Evolutionary conservation across 1,139 yeast genomes (phyloP).

Genomic region (Debaryomyces sp.): DNA sequence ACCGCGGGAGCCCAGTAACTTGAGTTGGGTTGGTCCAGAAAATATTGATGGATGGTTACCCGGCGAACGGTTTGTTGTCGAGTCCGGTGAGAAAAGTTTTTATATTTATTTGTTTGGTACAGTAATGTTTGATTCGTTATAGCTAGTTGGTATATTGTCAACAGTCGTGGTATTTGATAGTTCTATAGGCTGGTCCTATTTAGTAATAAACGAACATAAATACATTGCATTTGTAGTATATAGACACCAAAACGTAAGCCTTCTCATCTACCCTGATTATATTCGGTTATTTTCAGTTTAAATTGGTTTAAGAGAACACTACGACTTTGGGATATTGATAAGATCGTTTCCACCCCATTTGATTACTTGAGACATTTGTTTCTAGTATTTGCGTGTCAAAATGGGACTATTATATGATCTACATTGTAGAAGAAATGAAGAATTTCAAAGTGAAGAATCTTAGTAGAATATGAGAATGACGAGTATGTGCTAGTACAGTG

Average conservation of each 20-base stretch:
- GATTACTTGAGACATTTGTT: conserved; percentile 13
- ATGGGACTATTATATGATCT: conserved; percentile 49
- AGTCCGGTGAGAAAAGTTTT: neutral
- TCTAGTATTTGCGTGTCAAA: conserved; percentile 22
- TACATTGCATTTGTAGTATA: conserved; percentile 1
- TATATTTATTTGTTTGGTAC: neutral
- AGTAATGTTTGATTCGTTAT: neutral
- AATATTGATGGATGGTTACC: neutral
- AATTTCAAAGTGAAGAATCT: neutral
- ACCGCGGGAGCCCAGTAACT: neutral
- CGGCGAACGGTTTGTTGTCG: neutral
- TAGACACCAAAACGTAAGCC: conserved; percentile 47
- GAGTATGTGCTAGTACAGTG: too few relatives aligned
- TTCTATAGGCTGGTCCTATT: neutral
- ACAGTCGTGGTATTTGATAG: neutral
- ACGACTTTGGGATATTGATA: conserved; percentile 46
- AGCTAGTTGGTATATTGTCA: neutral
- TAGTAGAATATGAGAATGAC: neutral
- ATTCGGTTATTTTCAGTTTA: conserved; percentile 56
- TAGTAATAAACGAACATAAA: neutral
- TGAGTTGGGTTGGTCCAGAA: neutral
- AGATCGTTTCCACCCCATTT: conserved; percentile 56
- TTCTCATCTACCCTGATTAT: conserved; percentile 54
- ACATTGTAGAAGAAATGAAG: conserved; percentile 19
- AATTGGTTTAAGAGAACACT: conserved; percentile 53